phyloP scores from a whole-genome alignment of 2,329 filamentous ascomycete species.

The Verticillium tricorpus region DNA sequence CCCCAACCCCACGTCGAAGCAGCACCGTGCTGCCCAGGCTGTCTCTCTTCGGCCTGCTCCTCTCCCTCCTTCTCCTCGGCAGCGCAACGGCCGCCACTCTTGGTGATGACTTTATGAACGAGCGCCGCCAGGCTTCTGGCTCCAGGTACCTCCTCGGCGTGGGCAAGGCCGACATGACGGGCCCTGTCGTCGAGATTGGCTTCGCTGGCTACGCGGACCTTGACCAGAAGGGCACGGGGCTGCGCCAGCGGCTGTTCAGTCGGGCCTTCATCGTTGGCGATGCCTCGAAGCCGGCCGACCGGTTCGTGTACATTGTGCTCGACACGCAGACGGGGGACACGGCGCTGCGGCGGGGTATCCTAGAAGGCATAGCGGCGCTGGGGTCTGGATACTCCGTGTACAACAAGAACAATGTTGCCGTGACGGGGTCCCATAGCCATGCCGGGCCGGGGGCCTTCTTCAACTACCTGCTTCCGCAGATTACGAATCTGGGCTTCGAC shows the following conservation, averaged over 20 bases:
- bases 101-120: background rate
- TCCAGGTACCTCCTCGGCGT: slow-evolving; percentile 49
- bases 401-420: slow-evolving; percentile 73
- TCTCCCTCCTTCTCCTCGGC: background rate
- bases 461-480: slow-evolving; percentile 89
- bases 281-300: slow-evolving; percentile 58
- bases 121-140: slow-evolving; percentile 11
- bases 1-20: background rate
- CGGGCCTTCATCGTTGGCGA: slow-evolving; percentile 84
- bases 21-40: background rate
- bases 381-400: slow-evolving; percentile 73
- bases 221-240: slow-evolving; percentile 75
- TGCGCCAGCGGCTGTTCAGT: slow-evolving; percentile 84
- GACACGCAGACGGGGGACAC: slow-evolving; percentile 88
- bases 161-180: slow-evolving; percentile 56
- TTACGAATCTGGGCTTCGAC: slow-evolving; percentile 82
- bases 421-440: slow-evolving; percentile 92
- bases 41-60: background rate
- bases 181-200: slow-evolving; percentile 84
- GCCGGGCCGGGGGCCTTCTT: slow-evolving; percentile 88
- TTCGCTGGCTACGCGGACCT: slow-evolving; percentile 89
- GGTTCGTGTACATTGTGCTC: slow-evolving; percentile 82
- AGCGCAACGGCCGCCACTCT: background rate
- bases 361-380: slow-evolving; percentile 65
- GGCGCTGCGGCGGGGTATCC: slow-evolving; percentile 79